Base-by-base conservation (phyloP, 371 early-diverging fungal species). In the Rhizopus microsporus region DNA sequence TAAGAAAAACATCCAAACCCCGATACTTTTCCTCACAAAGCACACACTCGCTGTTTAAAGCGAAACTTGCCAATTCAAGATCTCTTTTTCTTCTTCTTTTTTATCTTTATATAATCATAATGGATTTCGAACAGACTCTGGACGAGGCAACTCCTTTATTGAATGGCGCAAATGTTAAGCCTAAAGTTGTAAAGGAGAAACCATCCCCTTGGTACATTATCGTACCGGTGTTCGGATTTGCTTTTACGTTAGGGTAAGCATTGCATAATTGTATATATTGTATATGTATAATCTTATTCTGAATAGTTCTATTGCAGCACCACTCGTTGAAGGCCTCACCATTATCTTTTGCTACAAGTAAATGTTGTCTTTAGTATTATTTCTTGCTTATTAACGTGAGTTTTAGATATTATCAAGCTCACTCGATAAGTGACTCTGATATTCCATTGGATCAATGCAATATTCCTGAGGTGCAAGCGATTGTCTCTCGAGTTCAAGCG, bases 381-480 rank as follows among this genome's bases (percentile, higher is more conserved):
- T 39, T n/a, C 15, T 23, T 29, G 35, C 32, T 42, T 10, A 17
- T 34, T 37, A 46, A 46, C 3, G 34, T 17, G 15, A 45, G 29
- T 7, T 30, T 50, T 16, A 72, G 73, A 61, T 67, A 73, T 40
- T 71, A 73, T 50, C 55, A 62, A 29, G 49, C 68, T 23, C 48
- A 57, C 33, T 45, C 38, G 5, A 23, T 39, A 23, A 44, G 49
- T n/a, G 57, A 43, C 12, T 33, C 23, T 17, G 53, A 63, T 51
- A 51, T 62, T 8, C 69, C 76, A 8, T 46, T 67, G 8, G 63
- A 63, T 47, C 62, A 72, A 38, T 79, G 80, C 45, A 42, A 70
- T 33, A 67, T 79, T 8, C 80, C 80, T 29, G 73, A 74, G 65
- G 65, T 79, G 8, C 80, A 79, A 57, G 34, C 66, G 4, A 42